These are phyloP conservation scores for Gastrolobium bilobum DNA, from an alignment of 306 rosid genomes.

Conservation along the genomic window DNA sequence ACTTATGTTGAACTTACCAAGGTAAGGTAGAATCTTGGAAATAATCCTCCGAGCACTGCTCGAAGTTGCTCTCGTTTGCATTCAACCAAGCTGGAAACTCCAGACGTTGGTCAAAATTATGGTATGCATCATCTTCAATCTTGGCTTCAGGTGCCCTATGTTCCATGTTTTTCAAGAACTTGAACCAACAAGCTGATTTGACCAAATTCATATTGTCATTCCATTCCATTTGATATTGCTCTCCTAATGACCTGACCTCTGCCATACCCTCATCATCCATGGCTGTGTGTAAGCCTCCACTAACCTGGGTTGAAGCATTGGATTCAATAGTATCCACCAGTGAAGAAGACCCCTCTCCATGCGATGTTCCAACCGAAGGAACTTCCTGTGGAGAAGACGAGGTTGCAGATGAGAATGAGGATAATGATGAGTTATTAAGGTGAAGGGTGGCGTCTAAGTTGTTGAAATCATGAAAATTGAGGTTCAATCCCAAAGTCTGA, in stretches of 20 bases:
- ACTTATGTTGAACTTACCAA: conserved; percentile 63
- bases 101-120: conserved; percentile 61
- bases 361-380: conserved; percentile 52
- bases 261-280: conserved; percentile 89
- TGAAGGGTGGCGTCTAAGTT: conserved; percentile 60
- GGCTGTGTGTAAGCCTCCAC: conserved; percentile 62
- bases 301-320: conserved; percentile 44
- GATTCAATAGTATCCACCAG: conserved; percentile 50
- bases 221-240: conserved; percentile 88
- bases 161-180: conserved; percentile 74
- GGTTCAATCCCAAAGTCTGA: conserved; percentile 86
- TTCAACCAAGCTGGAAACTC: conserved; percentile 89
- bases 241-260: conserved; percentile 83
- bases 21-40: conserved; percentile 74
- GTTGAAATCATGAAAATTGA: conserved; percentile 76
- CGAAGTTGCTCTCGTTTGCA: conserved; percentile 68
- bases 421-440: conserved; percentile 52
- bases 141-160: conserved; percentile 52
- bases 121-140: conserved; percentile 51
- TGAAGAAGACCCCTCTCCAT: conserved; percentile 55
- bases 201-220: conserved; percentile 79
- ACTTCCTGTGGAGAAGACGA: conserved; percentile 62
- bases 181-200: conserved; percentile 90
- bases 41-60: conserved; percentile 60
- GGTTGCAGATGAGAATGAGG: conserved; percentile 59